These are phyloP conservation scores for Suhomyces kunorum DNA, from an alignment of 1,139 yeast genomes.

Conservation along the genomic window DNA sequence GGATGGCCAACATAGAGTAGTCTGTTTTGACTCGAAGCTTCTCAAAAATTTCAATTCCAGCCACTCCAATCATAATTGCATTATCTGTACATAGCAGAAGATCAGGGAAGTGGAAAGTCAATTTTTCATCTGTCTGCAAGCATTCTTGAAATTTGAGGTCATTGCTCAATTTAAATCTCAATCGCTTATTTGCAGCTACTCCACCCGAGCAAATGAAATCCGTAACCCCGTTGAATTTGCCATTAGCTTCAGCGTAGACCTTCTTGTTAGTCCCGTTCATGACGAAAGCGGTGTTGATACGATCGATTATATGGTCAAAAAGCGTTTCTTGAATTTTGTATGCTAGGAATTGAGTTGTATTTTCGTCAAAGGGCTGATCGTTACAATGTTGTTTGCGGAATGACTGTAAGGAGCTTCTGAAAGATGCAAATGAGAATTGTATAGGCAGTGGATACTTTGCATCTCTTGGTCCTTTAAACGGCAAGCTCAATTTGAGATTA, in stretches of 20 bases:
- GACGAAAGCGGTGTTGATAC: constrained; percentile 55
- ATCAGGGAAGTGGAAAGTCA: constrained; percentile 62
- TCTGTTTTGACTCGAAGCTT: constrained; percentile 47
- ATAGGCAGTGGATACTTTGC: constrained; percentile 31
- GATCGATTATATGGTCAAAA: constrained; percentile 69
- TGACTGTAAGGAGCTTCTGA: constrained; percentile 56
- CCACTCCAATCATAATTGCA: constrained; percentile 97
- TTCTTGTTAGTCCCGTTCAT: constrained; percentile 30
- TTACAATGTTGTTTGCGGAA: constrained; percentile 22
- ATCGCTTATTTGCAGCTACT: constrained; percentile 72
- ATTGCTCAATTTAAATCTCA: constrained; percentile 52
- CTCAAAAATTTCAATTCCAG: constrained; percentile 86
- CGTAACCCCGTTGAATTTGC: constrained; percentile 43
- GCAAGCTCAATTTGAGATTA: constrained; percentile 31
- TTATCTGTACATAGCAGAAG: constrained; percentile 84
- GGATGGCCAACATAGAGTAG: constrained; percentile 55
- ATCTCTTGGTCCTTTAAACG: constrained; percentile 37
- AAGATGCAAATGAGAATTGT: constrained; percentile 78
- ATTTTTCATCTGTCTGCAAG: constrained; percentile 13
- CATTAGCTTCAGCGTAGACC: constrained; percentile 23
- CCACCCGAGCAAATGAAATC: constrained; percentile 90
- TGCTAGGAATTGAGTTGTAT: constrained; percentile 49
- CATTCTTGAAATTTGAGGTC: constrained; percentile 27
- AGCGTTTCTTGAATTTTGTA: constrained; percentile 63
- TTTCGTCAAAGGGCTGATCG: constrained; percentile 20